Percentiles rank a stretch among this genome's conserved stretches.
Conservation (phyloP, 2,329 filamentous ascomycete genomes). For the Apiospora saccharicola region DNA sequence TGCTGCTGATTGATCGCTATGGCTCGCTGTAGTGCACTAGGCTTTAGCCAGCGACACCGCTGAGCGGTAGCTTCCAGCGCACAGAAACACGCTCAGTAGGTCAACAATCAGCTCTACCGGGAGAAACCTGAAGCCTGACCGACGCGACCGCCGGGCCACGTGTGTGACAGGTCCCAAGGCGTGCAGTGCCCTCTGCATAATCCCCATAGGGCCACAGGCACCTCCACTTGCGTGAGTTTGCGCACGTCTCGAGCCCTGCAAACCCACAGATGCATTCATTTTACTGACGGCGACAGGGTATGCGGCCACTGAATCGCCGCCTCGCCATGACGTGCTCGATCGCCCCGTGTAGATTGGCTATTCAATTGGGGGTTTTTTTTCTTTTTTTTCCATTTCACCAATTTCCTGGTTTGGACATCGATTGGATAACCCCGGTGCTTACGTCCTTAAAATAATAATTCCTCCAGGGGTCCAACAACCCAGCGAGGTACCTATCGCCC, state of each 20-base stretch:
- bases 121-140: not conserved
- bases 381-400: too few species aligned
- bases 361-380: too few species aligned
- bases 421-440: not conserved
- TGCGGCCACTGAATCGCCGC: conserved; percentile 1
- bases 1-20: not conserved
- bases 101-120: not conserved
- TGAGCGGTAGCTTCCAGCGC: not conserved
- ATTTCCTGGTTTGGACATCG: too few species aligned
- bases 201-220: not conserved
- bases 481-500: not conserved
- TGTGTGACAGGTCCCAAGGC: not conserved
- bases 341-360: not conserved
- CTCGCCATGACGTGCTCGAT: not conserved
- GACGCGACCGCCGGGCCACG: not conserved
- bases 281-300: not conserved
- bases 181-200: too few species aligned
- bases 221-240: not conserved
- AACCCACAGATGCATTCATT: not conserved
- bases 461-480: not conserved
- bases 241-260: not conserved
- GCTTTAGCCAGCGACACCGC: not conserved
- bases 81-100: not conserved
- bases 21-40: not conserved
- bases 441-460: too few species aligned